Base-by-base conservation (phyloP, 257 asterid species). In the Salvia miltiorrhiza region DNA sequence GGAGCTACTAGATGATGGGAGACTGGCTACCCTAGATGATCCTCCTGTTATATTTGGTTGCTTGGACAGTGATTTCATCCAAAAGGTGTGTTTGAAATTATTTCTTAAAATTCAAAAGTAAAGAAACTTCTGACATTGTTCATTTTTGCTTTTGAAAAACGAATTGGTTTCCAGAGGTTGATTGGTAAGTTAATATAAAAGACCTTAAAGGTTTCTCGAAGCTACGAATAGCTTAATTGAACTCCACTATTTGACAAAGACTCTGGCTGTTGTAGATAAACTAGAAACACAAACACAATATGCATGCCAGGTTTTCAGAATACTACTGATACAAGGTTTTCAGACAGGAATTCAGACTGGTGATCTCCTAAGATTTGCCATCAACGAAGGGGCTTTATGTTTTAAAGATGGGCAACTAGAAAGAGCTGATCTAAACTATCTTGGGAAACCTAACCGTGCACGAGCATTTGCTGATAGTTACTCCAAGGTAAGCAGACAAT, bases 391-490 rank as follows among this genome's bases (percentile, higher is more conserved):
- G 10, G 92, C 93, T 16, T 77, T 91, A 73, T 62, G 52, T 73
- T 84, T 87, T 70, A 76, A 75, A 54, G 93, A 91, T 32, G 90
- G 99, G 33, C 85, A 83, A 72, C 71, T 91, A 75, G 96, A 80
- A 86, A 86, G 70, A 75, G 97, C 93, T 53, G 99, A 94, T 81
- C 73, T 94, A 75, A 87, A 85, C 32, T 91, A 87, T 77, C 71
- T 87, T 2, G 97, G 90, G 32, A 90, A 86, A 79, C 65, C 93
- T 71, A 91, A 91, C 65, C 96, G 96, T 24, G 84, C 90, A 11
- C 92, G 96, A 72, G 83, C 88, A 28, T 89, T 91, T 76, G 96
- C 97, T 10, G 99, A 94, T 81, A 87, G 96, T 74, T 89, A 81
- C 86, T 94, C 99, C 57, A 94, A 91, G 95, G 99, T 87, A 70